Evolutionary conservation across 2,329 filamentous ascomycete species (phyloP).

Genomic region (Neoscytalidium dimidiatum): DNA sequence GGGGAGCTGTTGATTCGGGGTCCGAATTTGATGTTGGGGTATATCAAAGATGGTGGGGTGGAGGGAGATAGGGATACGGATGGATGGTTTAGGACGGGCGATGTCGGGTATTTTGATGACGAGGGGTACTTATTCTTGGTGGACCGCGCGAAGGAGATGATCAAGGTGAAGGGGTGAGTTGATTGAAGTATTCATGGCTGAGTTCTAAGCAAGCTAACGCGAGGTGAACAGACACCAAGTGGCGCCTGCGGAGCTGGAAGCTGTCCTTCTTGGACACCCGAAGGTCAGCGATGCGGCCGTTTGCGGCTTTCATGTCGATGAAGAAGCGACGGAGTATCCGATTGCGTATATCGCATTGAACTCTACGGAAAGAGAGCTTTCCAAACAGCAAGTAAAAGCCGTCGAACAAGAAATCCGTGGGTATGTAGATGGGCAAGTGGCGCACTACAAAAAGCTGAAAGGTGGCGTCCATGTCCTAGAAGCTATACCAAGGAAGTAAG

Average conservation of each 20-base stretch:
- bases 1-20: not conserved
- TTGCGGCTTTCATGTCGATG: constrained; percentile 30
- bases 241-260: constrained; percentile 36
- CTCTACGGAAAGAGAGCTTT: not conserved
- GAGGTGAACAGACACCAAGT: constrained; percentile 28
- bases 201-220: not conserved
- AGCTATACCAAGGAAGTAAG: constrained; percentile 29
- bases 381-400: not conserved
- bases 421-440: constrained; percentile 32
- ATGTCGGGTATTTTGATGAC: constrained; percentile 15
- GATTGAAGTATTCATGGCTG: too few species aligned
- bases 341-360: constrained; percentile 30
- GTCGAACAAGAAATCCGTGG: constrained; percentile 24
- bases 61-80: not conserved
- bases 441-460: constrained; percentile 34
- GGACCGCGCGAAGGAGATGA: constrained; percentile 14
- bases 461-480: constrained; percentile 30
- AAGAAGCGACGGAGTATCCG: constrained; percentile 31
- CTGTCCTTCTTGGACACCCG: constrained; percentile 30
- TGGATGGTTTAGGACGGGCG: constrained; percentile 10
- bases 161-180: constrained; percentile 10
- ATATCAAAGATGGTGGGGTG: not conserved
- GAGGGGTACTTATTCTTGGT: not conserved
- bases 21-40: not conserved
- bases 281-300: constrained; percentile 34